phyloP scores from a whole-genome alignment of 331 rosid species.

The Prunus yedoensis region DNA sequence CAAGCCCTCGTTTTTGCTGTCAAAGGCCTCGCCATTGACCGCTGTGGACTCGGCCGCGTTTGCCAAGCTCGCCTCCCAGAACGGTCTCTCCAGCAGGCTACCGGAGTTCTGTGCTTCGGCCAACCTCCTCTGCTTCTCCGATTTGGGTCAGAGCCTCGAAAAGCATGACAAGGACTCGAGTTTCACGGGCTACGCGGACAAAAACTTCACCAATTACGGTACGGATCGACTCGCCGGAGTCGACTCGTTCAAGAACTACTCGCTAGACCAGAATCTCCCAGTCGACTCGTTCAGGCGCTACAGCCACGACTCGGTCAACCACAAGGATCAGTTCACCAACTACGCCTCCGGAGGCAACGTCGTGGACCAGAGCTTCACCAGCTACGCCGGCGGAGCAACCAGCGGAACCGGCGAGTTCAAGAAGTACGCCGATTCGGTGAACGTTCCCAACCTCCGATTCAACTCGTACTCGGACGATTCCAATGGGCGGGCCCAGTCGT shows the following conservation, averaged over 20 bases:
- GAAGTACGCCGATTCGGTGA: slow-evolving; percentile 47
- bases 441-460: slow-evolving; percentile 77
- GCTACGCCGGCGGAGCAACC: slow-evolving; percentile 59
- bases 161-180: slow-evolving; percentile 57
- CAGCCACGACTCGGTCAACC: slow-evolving; percentile 67
- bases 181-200: slow-evolving; percentile 46
- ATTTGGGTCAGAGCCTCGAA: slow-evolving; percentile 52
- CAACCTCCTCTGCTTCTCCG: slow-evolving; percentile 69
- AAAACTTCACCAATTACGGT: slow-evolving; percentile 86
- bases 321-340: slow-evolving; percentile 54
- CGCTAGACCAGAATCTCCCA: slow-evolving; percentile 47
- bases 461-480: slow-evolving; percentile 66
- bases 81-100: slow-evolving; percentile 52
- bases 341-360: slow-evolving; percentile 64
- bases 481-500: slow-evolving; percentile 66
- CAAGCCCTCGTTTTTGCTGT: slow-evolving; percentile 54
- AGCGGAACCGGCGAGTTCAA: slow-evolving; percentile 77
- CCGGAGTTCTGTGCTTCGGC: slow-evolving; percentile 83
- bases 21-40: slow-evolving; percentile 77
- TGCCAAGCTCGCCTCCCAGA: slow-evolving; percentile 54
- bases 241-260: slow-evolving; percentile 79
- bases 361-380: slow-evolving; percentile 69
- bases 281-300: slow-evolving; percentile 86
- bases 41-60: slow-evolving; percentile 62
- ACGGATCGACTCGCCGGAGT: slow-evolving; percentile 61